These are phyloP conservation scores for Silene vulgaris DNA, from an alignment of 179 eudicot genomes.

Conservation along the genomic window DNA sequence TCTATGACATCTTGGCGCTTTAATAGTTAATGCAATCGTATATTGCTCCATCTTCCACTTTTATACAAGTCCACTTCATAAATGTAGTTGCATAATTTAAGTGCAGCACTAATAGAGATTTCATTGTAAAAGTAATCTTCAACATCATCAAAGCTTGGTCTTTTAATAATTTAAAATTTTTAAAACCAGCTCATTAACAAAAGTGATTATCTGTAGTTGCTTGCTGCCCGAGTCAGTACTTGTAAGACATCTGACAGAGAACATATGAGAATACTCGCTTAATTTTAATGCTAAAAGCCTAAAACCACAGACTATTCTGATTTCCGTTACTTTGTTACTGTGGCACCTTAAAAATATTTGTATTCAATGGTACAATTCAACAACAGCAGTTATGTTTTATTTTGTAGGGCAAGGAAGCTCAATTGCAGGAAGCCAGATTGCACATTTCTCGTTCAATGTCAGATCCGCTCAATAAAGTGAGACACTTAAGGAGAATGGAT, in stretches of 20 bases:
- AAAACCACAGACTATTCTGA: background rate
- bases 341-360: background rate
- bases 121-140: background rate
- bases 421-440: slow-evolving; percentile 21
- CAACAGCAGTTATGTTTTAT: background rate
- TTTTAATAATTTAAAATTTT: background rate
- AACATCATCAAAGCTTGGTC: background rate
- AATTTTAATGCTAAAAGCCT: too few species aligned
- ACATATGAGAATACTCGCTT: background rate
- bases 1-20: background rate
- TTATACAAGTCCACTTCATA: background rate
- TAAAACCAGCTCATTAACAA: background rate
- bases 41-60: background rate
- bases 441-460: slow-evolving; percentile 53
- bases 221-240: background rate
- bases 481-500: slow-evolving; percentile 26
- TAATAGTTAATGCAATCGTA: background rate
- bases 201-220: background rate
- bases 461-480: slow-evolving; percentile 31
- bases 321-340: background rate
- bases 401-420: slow-evolving; percentile 29
- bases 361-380: background rate
- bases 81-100: background rate
- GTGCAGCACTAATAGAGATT: background rate
- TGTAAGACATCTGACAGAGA: background rate